Conservation (phyloP, 371 early-diverging fungal species). For the Circinella umbellata region DNA sequence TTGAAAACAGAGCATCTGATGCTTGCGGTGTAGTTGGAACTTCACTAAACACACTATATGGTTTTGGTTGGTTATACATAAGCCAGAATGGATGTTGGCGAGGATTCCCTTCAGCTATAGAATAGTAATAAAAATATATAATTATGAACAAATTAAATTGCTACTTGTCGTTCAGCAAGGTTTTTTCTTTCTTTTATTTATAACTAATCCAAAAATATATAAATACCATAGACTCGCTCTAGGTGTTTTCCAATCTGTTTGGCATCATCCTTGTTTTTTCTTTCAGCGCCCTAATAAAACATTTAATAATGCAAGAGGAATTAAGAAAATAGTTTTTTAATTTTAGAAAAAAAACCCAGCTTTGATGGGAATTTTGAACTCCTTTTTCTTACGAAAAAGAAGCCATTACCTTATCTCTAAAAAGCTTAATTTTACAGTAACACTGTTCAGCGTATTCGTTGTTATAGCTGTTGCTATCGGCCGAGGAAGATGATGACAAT, state of each 20-base stretch:
- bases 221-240: slow-evolving; percentile 55
- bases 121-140: background rate
- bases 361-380: no score
- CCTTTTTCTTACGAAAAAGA: background rate
- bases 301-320: no score
- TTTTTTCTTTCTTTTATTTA: no score
- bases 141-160: no score
- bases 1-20: slow-evolving; percentile 4
- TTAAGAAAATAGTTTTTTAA: background rate
- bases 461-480: background rate
- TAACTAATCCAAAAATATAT: background rate
- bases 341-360: no score
- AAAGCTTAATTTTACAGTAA: slow-evolving; percentile 74
- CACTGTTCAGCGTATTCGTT: slow-evolving; percentile 53
- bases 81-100: slow-evolving; percentile 30
- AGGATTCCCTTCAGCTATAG: slow-evolving; percentile 23
- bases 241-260: slow-evolving; percentile 61
- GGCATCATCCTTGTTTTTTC: slow-evolving; percentile 69
- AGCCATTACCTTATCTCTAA: slow-evolving; percentile 74
- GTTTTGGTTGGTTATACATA: slow-evolving; percentile 42
- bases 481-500: background rate
- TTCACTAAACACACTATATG: slow-evolving; percentile 39
- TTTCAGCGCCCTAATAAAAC: slow-evolving; percentile 51
- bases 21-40: slow-evolving; percentile 25
- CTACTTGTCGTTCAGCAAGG: no score